These are phyloP conservation scores for Cucumis sativus DNA, from an alignment of 306 rosid genomes.

Conservation along the genomic window Cucumber_9930_V3 NC_026657.2:11429001-11429500, in stretches of 20 bases:
- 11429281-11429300: constrained; percentile 77
- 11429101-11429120: constrained; percentile 93
- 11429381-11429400: constrained; percentile 79
- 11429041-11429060: constrained; percentile 90
- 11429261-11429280: constrained; percentile 94
- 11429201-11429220: constrained; percentile 51
- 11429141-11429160: constrained; percentile 78
- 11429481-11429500: constrained; percentile 86
- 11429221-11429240: constrained; percentile 80
- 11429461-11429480: constrained; percentile 92
- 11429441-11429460: constrained; percentile 99
- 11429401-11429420: constrained; percentile 88
- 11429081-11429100: constrained; percentile 86
- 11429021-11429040: constrained; percentile 97
- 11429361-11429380: constrained; percentile 98
- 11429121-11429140: constrained; percentile 98
- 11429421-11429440: constrained; percentile 91
- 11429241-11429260: constrained; percentile 90
- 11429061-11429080: constrained; percentile 97
- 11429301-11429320: constrained; percentile 94
- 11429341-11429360: constrained; percentile 96
- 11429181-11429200: constrained; percentile 85
- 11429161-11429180: constrained; percentile 94
- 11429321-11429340: constrained; percentile 94
- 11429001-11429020: constrained; percentile 94